Evolutionary conservation across 208 protist species (phyloP), one percentile per base, ranked within the genome.

Genomic region (Crithidia thermophila): DNA sequence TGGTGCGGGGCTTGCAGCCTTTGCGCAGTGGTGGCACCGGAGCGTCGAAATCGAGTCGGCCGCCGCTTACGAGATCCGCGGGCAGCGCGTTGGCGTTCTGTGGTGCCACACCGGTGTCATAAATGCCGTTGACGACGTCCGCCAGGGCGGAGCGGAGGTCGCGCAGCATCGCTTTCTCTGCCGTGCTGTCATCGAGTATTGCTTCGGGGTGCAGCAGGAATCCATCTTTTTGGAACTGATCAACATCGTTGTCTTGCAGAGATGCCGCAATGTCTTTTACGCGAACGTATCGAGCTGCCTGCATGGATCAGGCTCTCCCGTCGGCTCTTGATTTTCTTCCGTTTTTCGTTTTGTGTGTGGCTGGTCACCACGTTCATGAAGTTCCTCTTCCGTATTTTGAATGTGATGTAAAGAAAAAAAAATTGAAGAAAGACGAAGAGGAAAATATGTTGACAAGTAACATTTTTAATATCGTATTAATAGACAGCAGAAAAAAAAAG

Each of bases 1-100:
- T 82, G 25, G 31, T 51, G 60, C 43, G 34, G 16, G 34, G 51
- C 30, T 70, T 47, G 40, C 13, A n/a, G 7, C 33, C 43, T n/a
- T 9, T 27, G 27, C 23, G 30, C 27, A 49, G 33, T 11, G 13
- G 23, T 4, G 27, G 25, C 25, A 39, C 40, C 30, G 51, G 18
- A n/a, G 34, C 30, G 39, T 43, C 51, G 1, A 30, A 42, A 20
- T 9, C 31, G 21, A 68, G 39, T 23, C 23, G 11, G 13, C 13
- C 23, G 27, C 52, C 30, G 18, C 28, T n/a, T 21, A 51, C 43
- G 30, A 70, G 34, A 25, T 45, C 43, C 4, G 33, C 25, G 3
- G 43, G 43, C 8, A 55, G 53, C 3, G 43, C 18, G 21, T 20
- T 45, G 14, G 55, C 23, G 25, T 46, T 70, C 3, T 39, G 33